Percentiles rank a stretch among this genome's conserved stretches.
Conservation (phyloP, 1,139 yeast species). For the Yamadazyma buinensis region DNA sequence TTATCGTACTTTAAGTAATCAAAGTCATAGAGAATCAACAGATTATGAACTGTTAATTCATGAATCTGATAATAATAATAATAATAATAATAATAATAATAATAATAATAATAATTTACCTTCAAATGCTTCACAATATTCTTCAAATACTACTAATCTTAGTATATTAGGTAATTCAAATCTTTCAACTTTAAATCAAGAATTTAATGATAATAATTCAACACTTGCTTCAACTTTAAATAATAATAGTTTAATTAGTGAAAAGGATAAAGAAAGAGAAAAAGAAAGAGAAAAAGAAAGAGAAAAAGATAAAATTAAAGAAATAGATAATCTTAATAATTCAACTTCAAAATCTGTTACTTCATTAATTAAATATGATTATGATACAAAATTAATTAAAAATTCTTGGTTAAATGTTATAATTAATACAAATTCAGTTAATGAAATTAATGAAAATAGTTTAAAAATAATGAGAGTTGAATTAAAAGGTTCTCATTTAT, state of each 20-base stretch:
- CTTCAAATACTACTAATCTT: not conserved
- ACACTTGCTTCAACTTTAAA: not conserved
- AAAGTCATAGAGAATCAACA: conserved; percentile 1
- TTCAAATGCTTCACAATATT: not conserved
- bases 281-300: no score
- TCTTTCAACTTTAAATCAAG: not conserved
- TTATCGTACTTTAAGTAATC: conserved; percentile 7
- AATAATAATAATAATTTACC: not conserved
- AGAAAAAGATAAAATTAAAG: no score
- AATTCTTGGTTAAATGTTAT: conserved; percentile 45
- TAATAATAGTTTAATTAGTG: not conserved
- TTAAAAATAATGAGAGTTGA: conserved; percentile 57
- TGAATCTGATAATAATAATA: not conserved
- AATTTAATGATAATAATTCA: not conserved
- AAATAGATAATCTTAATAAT: no score
- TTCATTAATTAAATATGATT: conserved; percentile 29
- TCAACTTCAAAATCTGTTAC: conserved; percentile 11
- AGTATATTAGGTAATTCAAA: not conserved
- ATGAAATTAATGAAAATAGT: conserved; percentile 36
- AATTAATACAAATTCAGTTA: conserved; percentile 22
- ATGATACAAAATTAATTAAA: conserved; percentile 29
- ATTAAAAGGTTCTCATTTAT: conserved; percentile 58
- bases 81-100: not conserved
- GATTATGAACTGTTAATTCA: not conserved
- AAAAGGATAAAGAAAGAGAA: not conserved